Conservation (phyloP, 2,329 filamentous ascomycete genomes). For the Colletotrichum brevisporum region DNA sequence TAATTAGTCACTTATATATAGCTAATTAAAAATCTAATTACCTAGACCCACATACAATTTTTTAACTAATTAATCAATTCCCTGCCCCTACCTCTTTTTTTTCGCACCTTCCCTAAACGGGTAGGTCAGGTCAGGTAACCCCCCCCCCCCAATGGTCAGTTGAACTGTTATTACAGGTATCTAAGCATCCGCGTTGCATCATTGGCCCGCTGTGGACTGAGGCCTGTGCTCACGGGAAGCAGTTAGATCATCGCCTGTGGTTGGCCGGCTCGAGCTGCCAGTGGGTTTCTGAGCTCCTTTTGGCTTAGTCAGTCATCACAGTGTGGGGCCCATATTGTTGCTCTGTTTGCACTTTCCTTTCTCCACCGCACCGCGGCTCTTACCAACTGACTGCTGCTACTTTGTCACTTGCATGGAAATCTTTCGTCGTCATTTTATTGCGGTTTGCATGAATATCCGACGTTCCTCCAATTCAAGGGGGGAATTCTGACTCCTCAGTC, state of each 20-base stretch:
- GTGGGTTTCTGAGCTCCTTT: background rate
- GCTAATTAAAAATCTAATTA: too few relatives aligned
- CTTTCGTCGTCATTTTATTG: background rate
- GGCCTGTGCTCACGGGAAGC: conserved; percentile 9
- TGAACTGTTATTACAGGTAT: too few relatives aligned
- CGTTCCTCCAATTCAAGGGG: too few relatives aligned
- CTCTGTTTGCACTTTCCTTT: conserved; percentile 34
- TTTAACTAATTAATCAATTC: too few relatives aligned
- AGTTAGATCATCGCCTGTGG: background rate
- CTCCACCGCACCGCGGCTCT: conserved; percentile 1
- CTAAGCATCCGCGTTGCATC: background rate
- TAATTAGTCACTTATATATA: too few relatives aligned
- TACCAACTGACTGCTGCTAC: background rate
- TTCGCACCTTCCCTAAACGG: too few relatives aligned
- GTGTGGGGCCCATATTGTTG: background rate
- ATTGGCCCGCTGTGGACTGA: background rate
- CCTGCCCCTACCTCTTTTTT: too few relatives aligned
- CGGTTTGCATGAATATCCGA: background rate
- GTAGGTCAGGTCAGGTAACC: too few relatives aligned
- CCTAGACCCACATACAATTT: too few relatives aligned
- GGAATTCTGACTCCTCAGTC: background rate
- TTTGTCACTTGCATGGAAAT: background rate
- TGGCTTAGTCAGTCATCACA: conserved; percentile 14
- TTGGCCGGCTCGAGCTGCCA: conserved; percentile 2
- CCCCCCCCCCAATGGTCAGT: too few relatives aligned